phyloP scores from a whole-genome alignment of 1,139 yeast species.

The Protomyces gravidus region DNA sequence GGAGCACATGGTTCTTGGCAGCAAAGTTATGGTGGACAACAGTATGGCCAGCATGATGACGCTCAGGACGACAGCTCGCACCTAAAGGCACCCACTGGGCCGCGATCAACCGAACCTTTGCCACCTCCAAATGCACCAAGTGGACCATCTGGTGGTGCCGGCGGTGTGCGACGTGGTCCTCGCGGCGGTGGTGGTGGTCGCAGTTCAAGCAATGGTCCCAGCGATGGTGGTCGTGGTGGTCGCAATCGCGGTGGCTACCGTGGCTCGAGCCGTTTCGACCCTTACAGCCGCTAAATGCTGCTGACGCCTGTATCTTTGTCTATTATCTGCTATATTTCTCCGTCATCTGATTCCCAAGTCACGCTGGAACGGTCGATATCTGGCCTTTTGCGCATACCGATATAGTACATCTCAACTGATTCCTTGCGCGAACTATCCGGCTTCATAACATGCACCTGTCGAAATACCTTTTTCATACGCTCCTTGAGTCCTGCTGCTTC shows the following conservation, averaged over 20 bases:
- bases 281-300: conserved; percentile 36
- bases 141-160: conserved; percentile 15
- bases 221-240: conserved; percentile 32
- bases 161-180: conserved; percentile 1
- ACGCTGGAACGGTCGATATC: conserved; percentile 2
- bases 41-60: conserved; percentile 22
- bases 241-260: conserved; percentile 34
- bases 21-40: conserved; percentile 3
- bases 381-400: conserved; percentile 38
- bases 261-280: conserved; percentile 41
- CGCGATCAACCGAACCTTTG: conserved; percentile 7
- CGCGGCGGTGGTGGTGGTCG: conserved; percentile 29
- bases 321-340: not conserved
- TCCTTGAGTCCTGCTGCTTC: conserved; percentile 60
- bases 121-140: conserved; percentile 21
- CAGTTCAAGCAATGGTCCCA: conserved; percentile 35
- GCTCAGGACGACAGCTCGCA: conserved; percentile 11
- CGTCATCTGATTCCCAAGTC: not conserved
- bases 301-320: not conserved
- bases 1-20: conserved; percentile 8
- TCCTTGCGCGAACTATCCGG: conserved; percentile 60
- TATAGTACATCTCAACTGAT: conserved; percentile 66
- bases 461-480: conserved; percentile 58
- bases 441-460: conserved; percentile 53
- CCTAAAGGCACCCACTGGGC: conserved; percentile 5